A percentile compares a stretch with the other conserved stretches of the same genome.
Evolutionary conservation across 805 yeast genomes (phyloP).

Genomic region (Wickerhamomyces rabaulensis): DNA sequence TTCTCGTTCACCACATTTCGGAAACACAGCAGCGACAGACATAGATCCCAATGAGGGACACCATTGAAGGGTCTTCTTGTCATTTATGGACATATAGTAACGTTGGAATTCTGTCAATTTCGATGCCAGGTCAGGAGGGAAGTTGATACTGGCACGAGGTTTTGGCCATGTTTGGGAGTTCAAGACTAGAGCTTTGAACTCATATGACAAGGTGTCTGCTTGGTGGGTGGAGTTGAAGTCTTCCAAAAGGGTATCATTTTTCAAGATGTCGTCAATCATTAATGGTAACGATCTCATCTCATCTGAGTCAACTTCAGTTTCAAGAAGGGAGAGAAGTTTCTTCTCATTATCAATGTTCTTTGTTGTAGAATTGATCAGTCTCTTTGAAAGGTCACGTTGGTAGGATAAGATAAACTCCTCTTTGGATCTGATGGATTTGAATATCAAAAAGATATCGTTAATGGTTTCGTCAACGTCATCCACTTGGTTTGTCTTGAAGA

Average conservation of each 20-base stretch:
- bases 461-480: not conserved
- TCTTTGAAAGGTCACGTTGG: conserved; percentile 17
- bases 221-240: not conserved
- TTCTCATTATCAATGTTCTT: conserved; percentile 9
- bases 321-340: conserved; percentile 5
- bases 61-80: conserved; percentile 14
- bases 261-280: conserved; percentile 18
- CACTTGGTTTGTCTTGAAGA: conserved; percentile 8
- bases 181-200: conserved; percentile 18
- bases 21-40: conserved; percentile 13
- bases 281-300: conserved; percentile 6
- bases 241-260: not conserved
- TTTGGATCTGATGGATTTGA: conserved; percentile 20
- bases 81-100: conserved; percentile 9
- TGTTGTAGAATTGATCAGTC: conserved; percentile 12
- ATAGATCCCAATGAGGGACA: conserved; percentile 18
- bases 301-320: conserved; percentile 14
- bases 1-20: conserved; percentile 11
- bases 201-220: not conserved
- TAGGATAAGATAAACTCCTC: conserved; percentile 16
- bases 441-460: conserved; percentile 12
- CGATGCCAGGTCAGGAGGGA: conserved; percentile 8
- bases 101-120: conserved; percentile 7
- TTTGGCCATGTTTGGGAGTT: conserved; percentile 18
- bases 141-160: conserved; percentile 2